Percentiles rank a stretch among this genome's conserved stretches.
Evolutionary conservation across 805 yeast species (phyloP).

Genomic region (Cephaloascus fragrans): DNA sequence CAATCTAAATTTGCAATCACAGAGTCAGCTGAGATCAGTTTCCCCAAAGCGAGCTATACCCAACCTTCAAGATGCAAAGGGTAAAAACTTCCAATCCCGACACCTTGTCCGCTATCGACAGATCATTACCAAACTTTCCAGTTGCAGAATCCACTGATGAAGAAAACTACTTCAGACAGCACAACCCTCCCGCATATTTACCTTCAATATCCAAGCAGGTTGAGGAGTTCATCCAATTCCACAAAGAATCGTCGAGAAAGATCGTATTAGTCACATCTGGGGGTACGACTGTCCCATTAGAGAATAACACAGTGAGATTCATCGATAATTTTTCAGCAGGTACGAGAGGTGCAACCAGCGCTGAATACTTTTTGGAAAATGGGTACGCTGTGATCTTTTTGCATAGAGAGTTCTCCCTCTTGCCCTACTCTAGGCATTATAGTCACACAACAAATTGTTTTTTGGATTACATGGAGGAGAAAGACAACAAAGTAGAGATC

Average conservation of each 20-base stretch:
- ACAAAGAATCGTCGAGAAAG: conserved; percentile 33
- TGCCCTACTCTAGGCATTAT: conserved; percentile 89
- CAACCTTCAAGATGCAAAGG: no score
- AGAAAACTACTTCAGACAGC: conserved; percentile 62
- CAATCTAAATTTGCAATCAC: no score
- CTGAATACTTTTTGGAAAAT: conserved; percentile 77
- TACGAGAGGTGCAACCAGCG: conserved; percentile 93
- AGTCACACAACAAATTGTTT: conserved; percentile 79
- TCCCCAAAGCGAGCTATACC: no score
- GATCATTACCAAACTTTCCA: conserved; percentile 66
- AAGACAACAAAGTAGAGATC: conserved; percentile 48
- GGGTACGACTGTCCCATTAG: conserved; percentile 96
- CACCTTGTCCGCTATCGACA: conserved; percentile 65
- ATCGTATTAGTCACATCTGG: conserved; percentile 89
- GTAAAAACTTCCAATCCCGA: conserved; percentile 57
- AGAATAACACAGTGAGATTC: conserved; percentile 92
- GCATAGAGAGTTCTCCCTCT: conserved; percentile 83
- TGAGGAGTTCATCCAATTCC: conserved; percentile 49
- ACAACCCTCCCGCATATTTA: conserved; percentile 67
- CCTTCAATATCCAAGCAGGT: conserved; percentile 50
- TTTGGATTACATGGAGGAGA: conserved; percentile 68
- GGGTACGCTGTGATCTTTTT: conserved; percentile 91
- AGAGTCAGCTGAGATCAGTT: no score
- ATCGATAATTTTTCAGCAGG: conserved; percentile 98
- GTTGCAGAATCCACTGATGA: conserved; percentile 69